Percentiles rank a stretch among this genome's conserved stretches.
Conservation (phyloP, 139 green algal species). For the Nannochloris sp. region DNA sequence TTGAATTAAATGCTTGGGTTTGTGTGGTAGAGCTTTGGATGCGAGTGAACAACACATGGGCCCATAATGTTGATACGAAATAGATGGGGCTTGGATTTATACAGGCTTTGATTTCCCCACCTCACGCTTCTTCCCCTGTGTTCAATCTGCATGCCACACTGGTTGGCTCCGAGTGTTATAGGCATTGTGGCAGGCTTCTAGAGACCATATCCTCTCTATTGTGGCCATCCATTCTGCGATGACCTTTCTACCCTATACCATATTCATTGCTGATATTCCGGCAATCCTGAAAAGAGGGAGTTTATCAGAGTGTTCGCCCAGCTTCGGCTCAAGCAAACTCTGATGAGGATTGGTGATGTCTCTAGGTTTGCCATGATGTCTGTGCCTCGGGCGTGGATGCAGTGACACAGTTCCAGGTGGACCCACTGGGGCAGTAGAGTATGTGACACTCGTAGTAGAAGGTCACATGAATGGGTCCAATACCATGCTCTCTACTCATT, state of each 20-base stretch:
- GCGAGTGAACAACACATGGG: too few relatives aligned
- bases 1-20: too few relatives aligned
- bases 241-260: constrained; percentile 11
- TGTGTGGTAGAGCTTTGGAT: too few relatives aligned
- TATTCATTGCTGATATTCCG: neutral
- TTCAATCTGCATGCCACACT: too few relatives aligned
- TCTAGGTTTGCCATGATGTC: too few relatives aligned
- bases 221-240: neutral
- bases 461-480: constrained; percentile 7
- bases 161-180: too few relatives aligned
- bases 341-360: neutral
- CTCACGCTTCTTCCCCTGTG: too few relatives aligned
- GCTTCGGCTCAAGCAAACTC: constrained; percentile 5
- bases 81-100: too few relatives aligned
- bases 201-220: neutral
- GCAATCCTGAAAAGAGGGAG: neutral
- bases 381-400: neutral
- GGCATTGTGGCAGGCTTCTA: neutral
- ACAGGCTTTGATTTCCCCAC: too few relatives aligned
- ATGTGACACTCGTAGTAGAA: neutral
- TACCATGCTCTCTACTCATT: neutral
- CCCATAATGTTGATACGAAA: too few relatives aligned
- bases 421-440: constrained; percentile 1
- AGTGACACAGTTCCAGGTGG: neutral
- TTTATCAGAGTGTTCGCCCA: constrained; percentile 3